Conservation (phyloP, 2,329 filamentous ascomycete species). For the Calonectria honghensis region DNA sequence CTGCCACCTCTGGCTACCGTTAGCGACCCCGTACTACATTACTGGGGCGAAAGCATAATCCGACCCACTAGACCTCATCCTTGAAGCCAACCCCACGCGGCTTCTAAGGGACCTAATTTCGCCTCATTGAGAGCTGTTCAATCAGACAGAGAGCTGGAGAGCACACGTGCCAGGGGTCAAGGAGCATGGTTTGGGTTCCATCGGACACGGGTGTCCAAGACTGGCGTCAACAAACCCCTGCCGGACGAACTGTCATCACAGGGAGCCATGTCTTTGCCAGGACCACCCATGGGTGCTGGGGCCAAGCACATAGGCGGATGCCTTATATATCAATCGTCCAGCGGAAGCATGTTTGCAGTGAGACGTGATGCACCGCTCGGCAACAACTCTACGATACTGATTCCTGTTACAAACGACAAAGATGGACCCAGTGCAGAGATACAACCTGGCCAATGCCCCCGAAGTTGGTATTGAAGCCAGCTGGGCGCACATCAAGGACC, state of each 20-base stretch:
- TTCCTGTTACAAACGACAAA: neutral
- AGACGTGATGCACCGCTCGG: constrained; percentile 11
- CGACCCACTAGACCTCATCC: constrained; percentile 3
- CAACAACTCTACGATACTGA: neutral
- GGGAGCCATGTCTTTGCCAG: constrained; percentile 13
- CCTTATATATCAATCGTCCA: constrained; percentile 24
- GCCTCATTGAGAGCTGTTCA: constrained; percentile 20
- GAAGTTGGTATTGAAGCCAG: constrained; percentile 24
- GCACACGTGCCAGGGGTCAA: constrained; percentile 22
- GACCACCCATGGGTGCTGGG: neutral
- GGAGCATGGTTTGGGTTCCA: constrained; percentile 12
- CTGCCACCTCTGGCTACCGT: neutral
- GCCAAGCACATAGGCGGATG: neutral
- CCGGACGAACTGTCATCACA: constrained; percentile 23
- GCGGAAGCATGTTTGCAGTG: neutral
- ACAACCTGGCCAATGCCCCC: constrained; percentile 23
- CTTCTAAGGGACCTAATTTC: constrained; percentile 20
- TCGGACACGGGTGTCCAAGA: constrained; percentile 21
- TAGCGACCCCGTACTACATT: constrained; percentile 17
- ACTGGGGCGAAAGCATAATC: constrained; percentile 29
- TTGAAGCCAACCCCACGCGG: constrained; percentile 16
- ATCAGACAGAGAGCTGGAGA: constrained; percentile 23
- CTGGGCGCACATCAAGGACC: constrained; percentile 33
- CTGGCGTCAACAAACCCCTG: constrained; percentile 21
- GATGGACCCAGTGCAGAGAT: constrained; percentile 27